Evolutionary conservation across 345 rosid genomes (phyloP).

Genomic region (Acer saccharum): DNA sequence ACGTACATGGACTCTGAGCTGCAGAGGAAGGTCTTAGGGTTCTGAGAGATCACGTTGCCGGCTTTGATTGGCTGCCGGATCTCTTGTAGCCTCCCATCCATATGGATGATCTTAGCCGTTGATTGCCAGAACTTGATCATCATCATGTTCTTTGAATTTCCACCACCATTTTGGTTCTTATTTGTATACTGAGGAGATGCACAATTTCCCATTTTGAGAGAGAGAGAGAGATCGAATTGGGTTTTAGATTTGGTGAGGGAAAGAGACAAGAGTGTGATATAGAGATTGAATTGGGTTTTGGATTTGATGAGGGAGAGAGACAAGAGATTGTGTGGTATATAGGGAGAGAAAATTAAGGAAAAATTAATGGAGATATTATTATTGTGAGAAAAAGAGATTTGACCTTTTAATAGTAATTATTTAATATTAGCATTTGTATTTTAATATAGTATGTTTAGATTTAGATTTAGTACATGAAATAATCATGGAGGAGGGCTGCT

Average conservation of each 20-base stretch:
- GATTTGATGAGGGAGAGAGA: not conserved
- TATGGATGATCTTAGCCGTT: slow-evolving; percentile 38
- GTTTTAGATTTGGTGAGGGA: not conserved
- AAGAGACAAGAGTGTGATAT: no score
- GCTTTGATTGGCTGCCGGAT: slow-evolving; percentile 39
- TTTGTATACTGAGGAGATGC: slow-evolving; percentile 27
- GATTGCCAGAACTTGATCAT: slow-evolving; percentile 10
- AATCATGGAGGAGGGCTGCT: not conserved
- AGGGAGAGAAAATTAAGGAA: not conserved
- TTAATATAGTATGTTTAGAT: not conserved
- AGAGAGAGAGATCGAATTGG: not conserved
- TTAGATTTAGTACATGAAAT: not conserved
- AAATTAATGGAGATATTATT: not conserved
- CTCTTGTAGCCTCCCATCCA: slow-evolving; percentile 43
- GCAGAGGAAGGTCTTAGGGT: slow-evolving; percentile 46
- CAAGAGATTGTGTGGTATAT: not conserved
- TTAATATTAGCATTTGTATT: not conserved
- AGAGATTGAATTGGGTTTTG: not conserved
- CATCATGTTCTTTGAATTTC: not conserved
- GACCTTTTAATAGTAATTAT: not conserved
- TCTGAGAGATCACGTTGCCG: slow-evolving; percentile 28
- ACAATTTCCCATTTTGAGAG: slow-evolving; percentile 41
- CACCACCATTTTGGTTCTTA: not conserved
- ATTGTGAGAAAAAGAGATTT: not conserved
- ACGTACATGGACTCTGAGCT: slow-evolving; percentile 45